Conservation (phyloP, 495 filamentous ascomycete genomes). For the Aspergillus ostianus region DNA sequence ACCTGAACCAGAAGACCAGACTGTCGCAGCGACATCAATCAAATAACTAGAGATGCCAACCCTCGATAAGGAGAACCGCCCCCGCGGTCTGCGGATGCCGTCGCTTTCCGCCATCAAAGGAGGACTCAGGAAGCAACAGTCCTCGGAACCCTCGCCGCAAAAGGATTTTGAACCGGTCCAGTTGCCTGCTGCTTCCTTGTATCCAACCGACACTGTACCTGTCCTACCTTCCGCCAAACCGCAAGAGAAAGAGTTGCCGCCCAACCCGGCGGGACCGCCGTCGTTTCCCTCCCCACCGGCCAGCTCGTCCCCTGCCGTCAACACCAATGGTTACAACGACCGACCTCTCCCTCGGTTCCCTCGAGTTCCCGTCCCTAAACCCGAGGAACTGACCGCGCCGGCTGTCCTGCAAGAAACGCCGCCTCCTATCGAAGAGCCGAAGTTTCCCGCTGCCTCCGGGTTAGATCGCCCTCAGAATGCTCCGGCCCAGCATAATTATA, state of each 20-base stretch:
- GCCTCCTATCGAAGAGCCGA: background rate
- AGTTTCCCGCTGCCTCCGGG: background rate
- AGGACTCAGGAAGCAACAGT: slow-evolving; percentile 16
- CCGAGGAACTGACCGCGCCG: background rate
- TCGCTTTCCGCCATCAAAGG: slow-evolving; percentile 37
- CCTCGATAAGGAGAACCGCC: slow-evolving; percentile 41
- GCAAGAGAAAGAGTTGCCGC: slow-evolving; percentile 36
- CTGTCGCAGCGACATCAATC: background rate
- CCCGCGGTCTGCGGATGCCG: slow-evolving; percentile 39
- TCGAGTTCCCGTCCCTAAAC: background rate
- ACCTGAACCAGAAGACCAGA: background rate
- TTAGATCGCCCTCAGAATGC: background rate
- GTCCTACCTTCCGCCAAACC: slow-evolving; percentile 13
- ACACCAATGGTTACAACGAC: slow-evolving; percentile 1
- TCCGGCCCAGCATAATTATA: background rate
- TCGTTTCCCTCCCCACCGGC: slow-evolving; percentile 12
- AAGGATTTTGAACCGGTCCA: slow-evolving; percentile 13
- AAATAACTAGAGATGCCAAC: slow-evolving; percentile 30
- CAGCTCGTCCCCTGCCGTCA: slow-evolving; percentile 2
- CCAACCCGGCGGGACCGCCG: slow-evolving; percentile 23
- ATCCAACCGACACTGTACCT: slow-evolving; percentile 13
- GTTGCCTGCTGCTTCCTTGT: slow-evolving; percentile 12
- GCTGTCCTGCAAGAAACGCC: background rate
- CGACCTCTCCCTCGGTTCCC: background rate
- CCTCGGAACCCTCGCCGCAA: slow-evolving; percentile 12